These are phyloP conservation scores for Acrocalymma vagum DNA, from an alignment of 2,329 filamentous ascomycete species.

Conservation along the genomic window DNA sequence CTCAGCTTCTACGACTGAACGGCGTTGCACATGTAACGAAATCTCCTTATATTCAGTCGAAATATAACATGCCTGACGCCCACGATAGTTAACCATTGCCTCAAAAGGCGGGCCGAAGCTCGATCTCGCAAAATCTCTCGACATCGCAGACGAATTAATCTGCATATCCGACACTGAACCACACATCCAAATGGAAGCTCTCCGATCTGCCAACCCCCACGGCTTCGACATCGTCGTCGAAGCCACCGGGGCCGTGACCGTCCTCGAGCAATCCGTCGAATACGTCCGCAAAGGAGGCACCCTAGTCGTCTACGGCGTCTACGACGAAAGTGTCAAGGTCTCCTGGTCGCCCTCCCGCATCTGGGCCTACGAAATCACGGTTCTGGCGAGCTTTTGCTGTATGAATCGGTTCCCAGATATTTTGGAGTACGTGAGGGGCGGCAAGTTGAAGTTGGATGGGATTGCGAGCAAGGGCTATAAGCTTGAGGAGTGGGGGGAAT, in stretches of 20 bases:
- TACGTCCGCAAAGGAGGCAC: constrained; percentile 77
- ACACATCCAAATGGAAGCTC: constrained; percentile 61
- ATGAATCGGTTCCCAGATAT: constrained; percentile 55
- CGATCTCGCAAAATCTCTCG: constrained; percentile 66
- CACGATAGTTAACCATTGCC: constrained; percentile 65
- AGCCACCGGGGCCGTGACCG: constrained; percentile 73
- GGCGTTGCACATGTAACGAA: constrained; percentile 67
- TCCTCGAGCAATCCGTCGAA: constrained; percentile 75
- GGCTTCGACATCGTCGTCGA: constrained; percentile 79
- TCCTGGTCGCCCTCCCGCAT: constrained; percentile 77
- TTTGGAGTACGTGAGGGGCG: constrained; percentile 59
- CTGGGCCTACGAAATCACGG: constrained; percentile 73
- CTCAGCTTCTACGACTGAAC: constrained; percentile 70
- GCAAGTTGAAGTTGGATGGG: constrained; percentile 69
- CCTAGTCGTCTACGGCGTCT: constrained; percentile 77
- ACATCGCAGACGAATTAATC: constrained; percentile 58
- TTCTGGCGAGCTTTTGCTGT: constrained; percentile 74
- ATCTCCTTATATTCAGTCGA: background rate
- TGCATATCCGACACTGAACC: constrained; percentile 45
- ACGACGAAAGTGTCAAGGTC: constrained; percentile 68
- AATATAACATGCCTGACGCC: background rate
- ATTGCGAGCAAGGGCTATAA: constrained; percentile 79
- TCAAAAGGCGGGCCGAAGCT: constrained; percentile 75
- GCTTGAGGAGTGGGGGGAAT: constrained; percentile 76
- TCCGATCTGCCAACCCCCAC: constrained; percentile 72